Conservation (phyloP, 495 filamentous ascomycete species). For the Lasiosphaeria miniovina region DNA sequence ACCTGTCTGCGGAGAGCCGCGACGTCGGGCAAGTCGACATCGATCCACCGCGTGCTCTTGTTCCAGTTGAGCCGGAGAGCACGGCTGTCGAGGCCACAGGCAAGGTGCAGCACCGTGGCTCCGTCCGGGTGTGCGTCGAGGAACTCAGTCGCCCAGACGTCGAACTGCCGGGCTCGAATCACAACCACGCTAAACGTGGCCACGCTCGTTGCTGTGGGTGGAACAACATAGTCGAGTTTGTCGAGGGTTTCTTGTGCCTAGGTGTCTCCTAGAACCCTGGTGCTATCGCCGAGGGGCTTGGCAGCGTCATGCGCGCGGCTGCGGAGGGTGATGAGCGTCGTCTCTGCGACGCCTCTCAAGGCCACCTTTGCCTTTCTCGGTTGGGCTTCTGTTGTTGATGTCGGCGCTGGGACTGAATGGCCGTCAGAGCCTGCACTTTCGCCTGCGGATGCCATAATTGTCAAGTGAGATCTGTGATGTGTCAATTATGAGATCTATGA, state of each 20-base stretch:
- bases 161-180: slow-evolving; percentile 15
- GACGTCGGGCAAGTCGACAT: slow-evolving; percentile 25
- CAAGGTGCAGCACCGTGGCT: slow-evolving; percentile 21
- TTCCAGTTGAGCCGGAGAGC: slow-evolving; percentile 17
- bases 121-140: slow-evolving; percentile 10
- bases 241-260: slow-evolving; percentile 14
- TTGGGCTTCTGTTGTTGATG: too few species aligned
- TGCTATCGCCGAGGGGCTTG: slow-evolving; percentile 3
- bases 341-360: slow-evolving; percentile 16
- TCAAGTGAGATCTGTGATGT: too few species aligned
- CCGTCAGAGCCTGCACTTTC: too few species aligned
- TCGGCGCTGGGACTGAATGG: too few species aligned
- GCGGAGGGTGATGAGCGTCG: slow-evolving; percentile 15
- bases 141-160: slow-evolving; percentile 18
- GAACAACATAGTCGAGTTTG: slow-evolving; percentile 11
- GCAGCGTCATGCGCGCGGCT: slow-evolving; percentile 16
- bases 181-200: slow-evolving; percentile 1
- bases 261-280: slow-evolving; percentile 12
- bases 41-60: slow-evolving; percentile 18
- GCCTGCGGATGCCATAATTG: too few species aligned
- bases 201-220: slow-evolving; percentile 1
- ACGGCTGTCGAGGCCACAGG: slow-evolving; percentile 22
- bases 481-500: too few species aligned
- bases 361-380: too few species aligned
- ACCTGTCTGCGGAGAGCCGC: slow-evolving; percentile 16